Evolutionary conservation across 2,329 filamentous ascomycete genomes (phyloP).

Genomic region (Colletotrichum coccodes): DNA sequence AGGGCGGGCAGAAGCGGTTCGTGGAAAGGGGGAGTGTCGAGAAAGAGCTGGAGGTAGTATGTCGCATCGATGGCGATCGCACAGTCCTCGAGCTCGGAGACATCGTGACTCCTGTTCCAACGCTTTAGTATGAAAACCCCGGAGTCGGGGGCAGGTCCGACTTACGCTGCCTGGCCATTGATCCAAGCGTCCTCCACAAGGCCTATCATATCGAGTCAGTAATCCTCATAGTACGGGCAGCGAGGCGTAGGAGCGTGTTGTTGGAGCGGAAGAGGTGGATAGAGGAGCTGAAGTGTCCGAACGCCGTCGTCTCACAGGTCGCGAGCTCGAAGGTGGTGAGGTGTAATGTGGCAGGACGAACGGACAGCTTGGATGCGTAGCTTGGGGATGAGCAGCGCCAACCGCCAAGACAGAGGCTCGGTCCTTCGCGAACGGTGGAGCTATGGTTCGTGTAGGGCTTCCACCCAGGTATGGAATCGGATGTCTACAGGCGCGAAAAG

Average conservation of each 20-base stretch:
- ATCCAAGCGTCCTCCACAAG: conserved; percentile 53
- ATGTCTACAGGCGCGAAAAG: background rate
- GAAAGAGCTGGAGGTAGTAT: conserved; percentile 84
- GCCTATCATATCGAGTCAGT: conserved; percentile 38
- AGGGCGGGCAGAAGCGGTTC: conserved; percentile 92
- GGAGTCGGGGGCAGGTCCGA: conserved; percentile 12
- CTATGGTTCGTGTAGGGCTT: background rate
- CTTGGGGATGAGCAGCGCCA: background rate
- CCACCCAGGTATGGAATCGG: conserved; percentile 1
- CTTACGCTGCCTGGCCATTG: conserved; percentile 45
- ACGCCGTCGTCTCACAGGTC: background rate
- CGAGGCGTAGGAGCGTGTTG: background rate
- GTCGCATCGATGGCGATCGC: conserved; percentile 89
- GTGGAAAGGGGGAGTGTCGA: conserved; percentile 75
- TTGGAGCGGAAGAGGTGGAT: background rate
- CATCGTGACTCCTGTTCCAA: conserved; percentile 62
- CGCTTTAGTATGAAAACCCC: conserved; percentile 8
- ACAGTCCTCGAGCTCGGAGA: conserved; percentile 78
- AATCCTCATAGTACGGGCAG: background rate
- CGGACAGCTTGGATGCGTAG: background rate
- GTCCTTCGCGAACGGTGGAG: background rate
- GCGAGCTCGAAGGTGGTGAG: background rate
- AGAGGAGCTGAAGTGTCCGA: background rate
- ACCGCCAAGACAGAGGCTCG: background rate
- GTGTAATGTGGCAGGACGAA: background rate